A percentile compares a stretch with the other conserved stretches of the same genome.
phyloP scores from a whole-genome alignment of 2,329 filamentous ascomycete genomes.

The Colletotrichum sp. region DNA sequence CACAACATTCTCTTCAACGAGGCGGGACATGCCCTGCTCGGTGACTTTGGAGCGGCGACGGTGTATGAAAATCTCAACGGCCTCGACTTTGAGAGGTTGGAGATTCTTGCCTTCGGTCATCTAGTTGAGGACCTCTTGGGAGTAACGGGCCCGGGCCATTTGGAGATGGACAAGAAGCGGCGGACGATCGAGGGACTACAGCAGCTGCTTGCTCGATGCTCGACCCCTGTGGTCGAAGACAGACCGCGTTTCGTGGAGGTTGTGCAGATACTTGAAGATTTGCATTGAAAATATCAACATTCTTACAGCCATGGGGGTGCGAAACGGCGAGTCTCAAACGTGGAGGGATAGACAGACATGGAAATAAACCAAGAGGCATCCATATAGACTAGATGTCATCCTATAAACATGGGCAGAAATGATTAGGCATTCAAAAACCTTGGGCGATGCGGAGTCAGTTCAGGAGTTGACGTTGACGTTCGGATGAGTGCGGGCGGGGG shows the following conservation, averaged over 20 bases:
- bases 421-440: not conserved
- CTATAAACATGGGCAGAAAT: not conserved
- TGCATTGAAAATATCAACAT: not conserved
- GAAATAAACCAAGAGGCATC: not conserved
- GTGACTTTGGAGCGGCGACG: slow-evolving; percentile 53
- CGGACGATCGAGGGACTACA: slow-evolving; percentile 26
- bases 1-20: slow-evolving; percentile 50
- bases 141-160: slow-evolving; percentile 27
- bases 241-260: slow-evolving; percentile 36
- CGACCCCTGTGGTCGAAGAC: slow-evolving; percentile 24
- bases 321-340: not conserved
- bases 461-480: not conserved
- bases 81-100: slow-evolving; percentile 43
- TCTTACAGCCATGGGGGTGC: not conserved
- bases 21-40: slow-evolving; percentile 47
- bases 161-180: slow-evolving; percentile 21
- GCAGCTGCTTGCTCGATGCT: slow-evolving; percentile 33
- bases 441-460: not conserved
- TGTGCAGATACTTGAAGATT: not conserved
- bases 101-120: slow-evolving; percentile 53
- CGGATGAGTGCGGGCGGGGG: not conserved
- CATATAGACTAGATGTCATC: not conserved
- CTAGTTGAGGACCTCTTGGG: slow-evolving; percentile 48
- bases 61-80: slow-evolving; percentile 38
- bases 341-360: not conserved